Conservation (phyloP, 169 alveolate genomes). For the Cryptosporidium andersoni region DNA sequence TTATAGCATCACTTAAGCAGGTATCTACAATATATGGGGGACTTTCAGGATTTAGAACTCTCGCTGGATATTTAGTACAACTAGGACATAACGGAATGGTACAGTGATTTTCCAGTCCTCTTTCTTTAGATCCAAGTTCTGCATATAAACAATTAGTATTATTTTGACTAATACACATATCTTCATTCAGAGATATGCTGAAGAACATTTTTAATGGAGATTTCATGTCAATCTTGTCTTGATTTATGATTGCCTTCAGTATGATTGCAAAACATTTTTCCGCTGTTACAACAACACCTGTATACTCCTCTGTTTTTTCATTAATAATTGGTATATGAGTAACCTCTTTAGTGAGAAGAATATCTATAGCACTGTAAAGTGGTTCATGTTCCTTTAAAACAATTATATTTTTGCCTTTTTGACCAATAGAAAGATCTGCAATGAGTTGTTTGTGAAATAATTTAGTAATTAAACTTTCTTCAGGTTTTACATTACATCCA, state of each 20-base stretch:
- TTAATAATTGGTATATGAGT: slow-evolving; percentile 55
- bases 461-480: slow-evolving; percentile 20
- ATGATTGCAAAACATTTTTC: slow-evolving; percentile 35
- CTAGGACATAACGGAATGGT: too few species aligned
- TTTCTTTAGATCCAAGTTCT: too few species aligned
- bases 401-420: slow-evolving; percentile 1
- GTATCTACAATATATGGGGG: slow-evolving; percentile 17
- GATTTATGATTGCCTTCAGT: slow-evolving; percentile 7
- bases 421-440: slow-evolving; percentile 4
- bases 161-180: too few species aligned
- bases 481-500: slow-evolving; percentile 1
- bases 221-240: slow-evolving; percentile 41
- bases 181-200: neutral
- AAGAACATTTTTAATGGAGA: slow-evolving; percentile 21
- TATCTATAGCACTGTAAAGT: slow-evolving; percentile 41
- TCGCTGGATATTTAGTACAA: too few species aligned
- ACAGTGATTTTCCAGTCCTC: too few species aligned
- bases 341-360: slow-evolving; percentile 27
- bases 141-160: neutral
- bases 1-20: slow-evolving; percentile 60
- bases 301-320: slow-evolving; percentile 12
- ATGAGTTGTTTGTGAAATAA: slow-evolving; percentile 39
- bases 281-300: slow-evolving; percentile 41
- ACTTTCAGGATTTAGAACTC: too few species aligned
- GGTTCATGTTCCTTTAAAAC: slow-evolving; percentile 20